Evolutionary conservation across 2,329 filamentous ascomycete genomes (phyloP), one percentile per base, ranked within the genome.

Genomic region (Alternaria burnsii): DNA sequence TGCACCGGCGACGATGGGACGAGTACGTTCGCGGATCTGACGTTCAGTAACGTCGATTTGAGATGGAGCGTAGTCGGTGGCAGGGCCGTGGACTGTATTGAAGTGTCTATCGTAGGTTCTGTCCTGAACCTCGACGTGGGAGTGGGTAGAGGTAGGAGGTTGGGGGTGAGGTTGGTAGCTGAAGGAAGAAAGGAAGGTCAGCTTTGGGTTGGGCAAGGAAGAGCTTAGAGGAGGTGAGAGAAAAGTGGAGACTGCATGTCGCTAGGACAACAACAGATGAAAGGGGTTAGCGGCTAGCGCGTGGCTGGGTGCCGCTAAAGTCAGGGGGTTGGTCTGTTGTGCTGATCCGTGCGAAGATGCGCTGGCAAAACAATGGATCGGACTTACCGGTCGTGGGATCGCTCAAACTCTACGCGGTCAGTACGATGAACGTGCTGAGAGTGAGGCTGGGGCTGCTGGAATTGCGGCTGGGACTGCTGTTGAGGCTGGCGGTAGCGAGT

Each of bases 81-180:
- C 80, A 73, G 80, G 77, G 66, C 80, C 79, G 75, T 82, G 78
- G 73, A 81, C 79, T 67, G 79, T 79, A 61, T 80, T 77, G 76
- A 80, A 82, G 67, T 83, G 79, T 66, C 78, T 79, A 70, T 83
- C 82, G 77, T 77, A 80, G 71, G 74, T 69, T 59, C 73, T 77
- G 74, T 83, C 84, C 79, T 91, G 85, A 76, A 89, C 83, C 81
- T 92, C 87, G 79, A 91, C 81, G 78, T 88, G 87, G 79, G 87
- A 85, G 79, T 90, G 87, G 74, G 85, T 82, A 83, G 87, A 88
- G 64, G 67, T 64, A 61, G 82, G 82, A 74, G 80, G 80, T 79
- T 83, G 81, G 68, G 84, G 80, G 79, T 83, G 81, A 68, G 84
- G 82, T 75, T 82, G 83, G 79, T 87, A 87, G 76, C 86, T 88